phyloP scores from a whole-genome alignment of 2,329 filamentous ascomycete genomes.

The Basipetospora sp. region DNA sequence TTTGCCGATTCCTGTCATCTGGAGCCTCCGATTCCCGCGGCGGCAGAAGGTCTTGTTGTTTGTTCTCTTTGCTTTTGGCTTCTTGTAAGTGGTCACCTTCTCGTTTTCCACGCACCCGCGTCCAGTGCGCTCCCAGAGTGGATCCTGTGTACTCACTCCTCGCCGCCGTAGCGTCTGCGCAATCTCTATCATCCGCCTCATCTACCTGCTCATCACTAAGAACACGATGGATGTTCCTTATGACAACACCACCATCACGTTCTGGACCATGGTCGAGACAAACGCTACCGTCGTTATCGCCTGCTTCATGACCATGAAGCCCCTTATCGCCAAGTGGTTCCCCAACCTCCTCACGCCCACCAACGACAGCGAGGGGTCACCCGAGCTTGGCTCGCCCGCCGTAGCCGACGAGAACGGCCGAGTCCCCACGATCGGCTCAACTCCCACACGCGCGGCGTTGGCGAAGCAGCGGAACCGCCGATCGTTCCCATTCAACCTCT shows the following conservation, averaged over 20 bases:
- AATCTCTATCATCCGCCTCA: neutral
- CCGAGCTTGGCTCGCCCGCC: neutral
- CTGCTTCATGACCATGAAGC: constrained; percentile 2
- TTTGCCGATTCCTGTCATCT: constrained; percentile 6
- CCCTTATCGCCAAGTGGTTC: neutral
- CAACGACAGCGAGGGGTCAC: neutral
- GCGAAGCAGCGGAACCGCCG: too few species aligned
- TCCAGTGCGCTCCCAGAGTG: too few species aligned
- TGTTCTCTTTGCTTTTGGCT: constrained; percentile 7
- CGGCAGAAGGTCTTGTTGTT: constrained; percentile 6
- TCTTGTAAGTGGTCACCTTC: constrained; percentile 6
- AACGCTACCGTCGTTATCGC: neutral
- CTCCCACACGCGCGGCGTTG: neutral
- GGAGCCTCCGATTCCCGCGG: constrained; percentile 6
- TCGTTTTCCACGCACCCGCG: too few species aligned
- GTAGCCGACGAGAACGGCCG: neutral
- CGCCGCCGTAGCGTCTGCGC: neutral
- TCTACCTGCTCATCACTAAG: neutral
- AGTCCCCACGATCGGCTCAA: neutral
- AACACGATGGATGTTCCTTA: neutral
- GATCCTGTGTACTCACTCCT: too few species aligned
- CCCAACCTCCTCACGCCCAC: neutral
- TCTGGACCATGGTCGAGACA: constrained; percentile 1
- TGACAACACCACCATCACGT: neutral
- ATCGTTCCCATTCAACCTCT: too few species aligned